Base-by-base conservation (phyloP, 257 asterid species). In the Leptodermis oblonga region DNA sequence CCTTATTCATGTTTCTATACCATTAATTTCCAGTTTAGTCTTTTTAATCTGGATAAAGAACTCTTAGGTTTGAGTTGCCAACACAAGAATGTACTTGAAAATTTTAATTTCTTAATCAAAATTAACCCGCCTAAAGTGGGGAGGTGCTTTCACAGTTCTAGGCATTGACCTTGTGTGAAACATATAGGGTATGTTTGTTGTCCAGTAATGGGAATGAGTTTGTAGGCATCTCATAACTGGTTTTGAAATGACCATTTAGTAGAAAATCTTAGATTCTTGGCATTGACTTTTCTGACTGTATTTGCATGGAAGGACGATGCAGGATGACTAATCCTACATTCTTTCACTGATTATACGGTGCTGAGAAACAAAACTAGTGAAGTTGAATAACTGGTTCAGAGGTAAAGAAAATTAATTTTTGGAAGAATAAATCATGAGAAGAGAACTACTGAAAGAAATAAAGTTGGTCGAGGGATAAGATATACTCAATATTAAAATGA, bases 1-100 rank as follows among this genome's bases (percentile, higher is more conserved):
- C n/a, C 15, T 9, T 45, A 36, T 60, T 61, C 51, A 15, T 64
- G 36, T 63, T 49, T 62, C 37, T 61, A 30, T 66, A 22, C 59
- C 2, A 9, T 54, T 62, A 28, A 61, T 46, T 71, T 33, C 51
- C 45, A 48, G 53, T 36, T 20, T 18, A n/a, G 8, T 36, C 4
- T 51, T 42, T 54, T 49, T 36, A 53, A 17, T 4, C 12, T 13
- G 64, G 42, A 31, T 30, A 7, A 36, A 20, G 55, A 48, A 51
- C 36, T 67, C 18, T 52, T 3, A 49, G 28, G 26, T 18, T 31
- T 12, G 62, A 67, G 49, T 51, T 22, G 31, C 4, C 4, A 4
- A 22, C 23, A 26, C 45, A 45, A 48, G 17, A 45, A 43, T 17
- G 23, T 30, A 17, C 55, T 36, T 62, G 49, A 11, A 14, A 48